A percentile compares a stretch with the other conserved stretches of the same genome.
Conservation (phyloP, 2,329 filamentous ascomycete species). For the Dryadomyces quercivorus region DNA sequence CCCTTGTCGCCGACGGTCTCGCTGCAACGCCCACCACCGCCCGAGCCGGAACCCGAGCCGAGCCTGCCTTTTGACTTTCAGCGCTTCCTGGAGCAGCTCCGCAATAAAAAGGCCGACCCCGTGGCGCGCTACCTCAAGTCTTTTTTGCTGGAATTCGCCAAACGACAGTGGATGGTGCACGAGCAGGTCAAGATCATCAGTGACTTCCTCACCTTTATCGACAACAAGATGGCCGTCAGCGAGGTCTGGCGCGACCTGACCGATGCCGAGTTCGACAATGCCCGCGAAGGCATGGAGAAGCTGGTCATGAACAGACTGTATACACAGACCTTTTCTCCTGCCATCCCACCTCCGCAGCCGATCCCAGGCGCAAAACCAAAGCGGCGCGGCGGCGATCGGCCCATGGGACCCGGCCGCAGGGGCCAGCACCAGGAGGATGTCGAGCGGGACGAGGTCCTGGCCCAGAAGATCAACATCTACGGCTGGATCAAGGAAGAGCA, state of each 20-base stretch:
- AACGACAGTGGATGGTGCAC: slow-evolving; percentile 98
- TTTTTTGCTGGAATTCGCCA: slow-evolving; percentile 87
- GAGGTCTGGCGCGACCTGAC: slow-evolving; percentile 95
- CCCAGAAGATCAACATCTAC: slow-evolving; percentile 95
- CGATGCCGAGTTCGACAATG: slow-evolving; percentile 96
- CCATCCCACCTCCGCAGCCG: slow-evolving; percentile 71
- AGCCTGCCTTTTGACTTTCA: slow-evolving; percentile 93
- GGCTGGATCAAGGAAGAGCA: slow-evolving; percentile 90
- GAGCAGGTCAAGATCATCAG: slow-evolving; percentile 98
- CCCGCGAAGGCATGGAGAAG: slow-evolving; percentile 97
- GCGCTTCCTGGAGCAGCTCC: slow-evolving; percentile 86
- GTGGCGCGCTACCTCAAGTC: slow-evolving; percentile 93
- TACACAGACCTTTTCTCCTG: slow-evolving; percentile 89
- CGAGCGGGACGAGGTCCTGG: slow-evolving; percentile 87
- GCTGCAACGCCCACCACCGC: slow-evolving; percentile 53
- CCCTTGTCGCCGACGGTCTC: slow-evolving; percentile 36
- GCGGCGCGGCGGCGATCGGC: slow-evolving; percentile 54
- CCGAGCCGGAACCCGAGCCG: slow-evolving; percentile 67
- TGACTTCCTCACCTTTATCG: slow-evolving; percentile 92
- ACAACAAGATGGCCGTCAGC: slow-evolving; percentile 95
- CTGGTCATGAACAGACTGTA: slow-evolving; percentile 98
- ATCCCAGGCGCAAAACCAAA: slow-evolving; percentile 56
- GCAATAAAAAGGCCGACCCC: slow-evolving; percentile 94
- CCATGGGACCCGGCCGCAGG: slow-evolving; percentile 67
- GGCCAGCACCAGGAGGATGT: slow-evolving; percentile 98